Evolutionary conservation across 495 filamentous ascomycete species (phyloP).

Genomic region (Aspergillus ellipticus): DNA sequence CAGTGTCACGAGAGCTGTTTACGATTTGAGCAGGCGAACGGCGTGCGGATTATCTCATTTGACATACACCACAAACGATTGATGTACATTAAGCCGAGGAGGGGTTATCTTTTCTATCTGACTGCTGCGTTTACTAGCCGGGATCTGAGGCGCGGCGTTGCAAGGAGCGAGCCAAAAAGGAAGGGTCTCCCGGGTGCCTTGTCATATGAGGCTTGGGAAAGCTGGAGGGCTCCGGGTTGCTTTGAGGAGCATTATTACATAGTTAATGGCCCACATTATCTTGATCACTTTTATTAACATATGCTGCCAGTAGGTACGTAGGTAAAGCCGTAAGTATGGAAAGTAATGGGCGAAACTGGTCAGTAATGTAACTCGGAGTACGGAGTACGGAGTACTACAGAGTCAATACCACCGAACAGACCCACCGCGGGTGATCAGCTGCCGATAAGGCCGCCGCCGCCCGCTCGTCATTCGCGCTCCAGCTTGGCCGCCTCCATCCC

Average conservation of each 20-base stretch:
- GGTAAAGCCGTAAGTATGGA: neutral
- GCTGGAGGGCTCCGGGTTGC: neutral
- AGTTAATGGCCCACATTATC: neutral
- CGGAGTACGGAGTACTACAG: too few relatives aligned
- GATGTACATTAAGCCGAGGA: constrained; percentile 18
- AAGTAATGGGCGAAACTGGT: neutral
- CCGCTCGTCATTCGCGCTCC: neutral
- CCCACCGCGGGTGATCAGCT: constrained; percentile 11
- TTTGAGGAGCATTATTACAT: neutral
- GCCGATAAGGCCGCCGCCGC: constrained; percentile 11
- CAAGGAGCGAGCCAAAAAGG: constrained; percentile 22
- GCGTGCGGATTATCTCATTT: constrained; percentile 12
- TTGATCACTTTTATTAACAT: too few relatives aligned
- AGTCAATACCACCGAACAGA: too few relatives aligned
- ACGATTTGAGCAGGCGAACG: constrained; percentile 12
- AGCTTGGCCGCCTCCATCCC: neutral
- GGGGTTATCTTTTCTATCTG: constrained; percentile 7
- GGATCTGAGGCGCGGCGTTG: constrained; percentile 37
- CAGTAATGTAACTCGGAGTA: neutral
- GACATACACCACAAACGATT: constrained; percentile 19
- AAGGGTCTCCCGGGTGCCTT: constrained; percentile 12
- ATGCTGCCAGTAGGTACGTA: too few relatives aligned
- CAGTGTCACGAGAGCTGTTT: constrained; percentile 5
- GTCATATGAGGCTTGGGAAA: neutral
- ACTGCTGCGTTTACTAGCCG: constrained; percentile 15